Evolutionary conservation across 352 stramenopile genomes (phyloP), one percentile per base, ranked within the genome.

Genomic region (Phytophthora niederhauseri): DNA sequence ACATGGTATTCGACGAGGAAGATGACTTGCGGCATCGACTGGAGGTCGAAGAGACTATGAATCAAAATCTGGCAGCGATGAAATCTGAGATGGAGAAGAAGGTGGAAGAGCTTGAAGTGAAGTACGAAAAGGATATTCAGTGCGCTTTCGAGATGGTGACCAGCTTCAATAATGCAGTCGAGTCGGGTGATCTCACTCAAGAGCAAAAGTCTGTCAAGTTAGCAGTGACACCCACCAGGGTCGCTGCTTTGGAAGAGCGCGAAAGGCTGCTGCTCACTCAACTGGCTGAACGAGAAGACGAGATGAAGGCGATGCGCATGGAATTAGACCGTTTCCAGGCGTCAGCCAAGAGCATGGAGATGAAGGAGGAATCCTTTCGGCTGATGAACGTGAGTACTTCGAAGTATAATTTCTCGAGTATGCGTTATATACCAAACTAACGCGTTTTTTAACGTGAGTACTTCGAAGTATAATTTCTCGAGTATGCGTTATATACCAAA

Each of bases 301-400:
- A 85, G 57, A 65, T 84, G 20, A 52, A 24, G 14, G 26, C 24
- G 15, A 75, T 78, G 61, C 45, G 69, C 26, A 20, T 31, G 34
- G 60, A 85, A 49, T 54, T 91, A 5, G 14, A 61, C 0, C 54
- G 69, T 6, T 66, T 90, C 26, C 68, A 84, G 57, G 51, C 73
- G 8, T 76, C 66, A 28, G 57, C 84, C 12, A 77, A 83, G 46
- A 76, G 61, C 24, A 73, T 64, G 20, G 81, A 92, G 57, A 73
- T 76, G 59, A 90, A 89, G 48, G 77, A 89, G 38, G 82, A 92
- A 64, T 79, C 82, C 1, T 88, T 88, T 64, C 68, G 66, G 49
- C 70, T 87, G 19, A 84, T 90, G 63, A 83, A 73, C 61, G 82
- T 90, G 79, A 57, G 81, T n/a, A n/a, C n/a, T n/a, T n/a, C n/a